Conservation (phyloP, 306 rosid genomes). For the Vicia sativa region DNA sequence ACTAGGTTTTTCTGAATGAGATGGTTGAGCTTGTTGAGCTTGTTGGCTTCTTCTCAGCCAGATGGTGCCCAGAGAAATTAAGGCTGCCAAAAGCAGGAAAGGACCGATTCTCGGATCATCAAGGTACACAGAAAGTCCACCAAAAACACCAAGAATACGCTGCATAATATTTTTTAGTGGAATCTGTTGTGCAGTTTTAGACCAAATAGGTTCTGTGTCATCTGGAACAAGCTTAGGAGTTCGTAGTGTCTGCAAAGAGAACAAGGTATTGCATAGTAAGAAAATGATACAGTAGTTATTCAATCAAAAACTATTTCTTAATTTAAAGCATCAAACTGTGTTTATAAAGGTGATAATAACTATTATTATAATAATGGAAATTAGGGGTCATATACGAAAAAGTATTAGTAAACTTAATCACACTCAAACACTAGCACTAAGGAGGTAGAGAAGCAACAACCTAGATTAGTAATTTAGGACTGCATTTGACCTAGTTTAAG, state of each 20-base stretch:
- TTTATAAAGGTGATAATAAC: conserved; percentile 4
- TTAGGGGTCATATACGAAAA: neutral
- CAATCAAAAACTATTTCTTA: conserved; percentile 3
- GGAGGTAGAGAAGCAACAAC: neutral
- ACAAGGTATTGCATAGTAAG: conserved; percentile 9
- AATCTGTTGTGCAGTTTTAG: conserved; percentile 52
- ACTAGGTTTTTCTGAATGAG: conserved; percentile 46
- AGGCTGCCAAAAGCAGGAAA: conserved; percentile 72
- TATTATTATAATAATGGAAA: neutral
- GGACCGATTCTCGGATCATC: conserved; percentile 94
- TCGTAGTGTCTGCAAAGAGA: conserved; percentile 59
- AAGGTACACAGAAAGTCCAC: conserved; percentile 49
- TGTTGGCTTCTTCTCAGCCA: conserved; percentile 79
- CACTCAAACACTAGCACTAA: neutral
- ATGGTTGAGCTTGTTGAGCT: conserved; percentile 37
- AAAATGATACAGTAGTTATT: neutral
- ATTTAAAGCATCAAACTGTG: conserved; percentile 10
- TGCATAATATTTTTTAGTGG: conserved; percentile 55
- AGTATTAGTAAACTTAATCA: conserved; percentile 20
- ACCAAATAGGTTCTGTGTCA: conserved; percentile 67
- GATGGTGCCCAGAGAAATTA: conserved; percentile 68
- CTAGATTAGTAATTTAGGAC: neutral
- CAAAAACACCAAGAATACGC: conserved; percentile 41
- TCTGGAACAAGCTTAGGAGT: conserved; percentile 80
- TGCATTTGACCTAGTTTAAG: neutral